These are phyloP conservation scores for Paecilomyces fulvus DNA, from an alignment of 2,329 filamentous ascomycete species.

Conservation along the genomic window DNA sequence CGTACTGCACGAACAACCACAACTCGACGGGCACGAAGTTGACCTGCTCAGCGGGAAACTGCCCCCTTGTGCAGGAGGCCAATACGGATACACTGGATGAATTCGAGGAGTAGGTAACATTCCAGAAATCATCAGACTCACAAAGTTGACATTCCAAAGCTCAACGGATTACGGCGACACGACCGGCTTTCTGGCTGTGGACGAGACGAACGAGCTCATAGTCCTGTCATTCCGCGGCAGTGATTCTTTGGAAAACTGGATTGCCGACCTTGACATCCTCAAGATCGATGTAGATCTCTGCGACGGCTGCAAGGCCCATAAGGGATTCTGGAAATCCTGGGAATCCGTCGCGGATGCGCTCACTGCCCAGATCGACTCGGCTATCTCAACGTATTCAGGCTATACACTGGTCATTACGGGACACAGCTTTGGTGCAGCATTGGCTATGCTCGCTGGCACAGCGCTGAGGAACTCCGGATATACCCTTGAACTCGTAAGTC, in stretches of 20 bases:
- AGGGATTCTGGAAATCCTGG: conserved; percentile 42
- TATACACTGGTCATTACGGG: conserved; percentile 38
- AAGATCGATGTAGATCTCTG: conserved; percentile 29
- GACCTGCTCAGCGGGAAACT: conserved; percentile 39
- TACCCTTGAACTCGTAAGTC: conserved; percentile 31
- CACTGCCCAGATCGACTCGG: conserved; percentile 25
- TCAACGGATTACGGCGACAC: conserved; percentile 22
- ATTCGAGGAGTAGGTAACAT: conserved; percentile 39
- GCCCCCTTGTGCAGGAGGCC: conserved; percentile 40
- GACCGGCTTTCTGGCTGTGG: conserved; percentile 41
- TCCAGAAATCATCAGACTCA: background rate
- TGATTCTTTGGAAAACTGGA: conserved; percentile 19
- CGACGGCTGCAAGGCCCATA: conserved; percentile 29
- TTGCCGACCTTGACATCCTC: conserved; percentile 18
- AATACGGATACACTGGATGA: conserved; percentile 39
- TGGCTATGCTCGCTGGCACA: conserved; percentile 38
- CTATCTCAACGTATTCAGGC: conserved; percentile 28
- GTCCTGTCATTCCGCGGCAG: conserved; percentile 30
- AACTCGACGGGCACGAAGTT: conserved; percentile 36
- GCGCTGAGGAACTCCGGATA: conserved; percentile 31
- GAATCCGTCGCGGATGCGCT: conserved; percentile 20
- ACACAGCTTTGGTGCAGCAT: conserved; percentile 41
- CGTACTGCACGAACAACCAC: conserved; percentile 45
- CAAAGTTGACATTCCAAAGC: background rate
- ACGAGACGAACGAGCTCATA: conserved; percentile 32